These are phyloP conservation scores for Yarrowia keelungensis DNA, from an alignment of 805 yeast species.

Conservation along the genomic window DNA sequence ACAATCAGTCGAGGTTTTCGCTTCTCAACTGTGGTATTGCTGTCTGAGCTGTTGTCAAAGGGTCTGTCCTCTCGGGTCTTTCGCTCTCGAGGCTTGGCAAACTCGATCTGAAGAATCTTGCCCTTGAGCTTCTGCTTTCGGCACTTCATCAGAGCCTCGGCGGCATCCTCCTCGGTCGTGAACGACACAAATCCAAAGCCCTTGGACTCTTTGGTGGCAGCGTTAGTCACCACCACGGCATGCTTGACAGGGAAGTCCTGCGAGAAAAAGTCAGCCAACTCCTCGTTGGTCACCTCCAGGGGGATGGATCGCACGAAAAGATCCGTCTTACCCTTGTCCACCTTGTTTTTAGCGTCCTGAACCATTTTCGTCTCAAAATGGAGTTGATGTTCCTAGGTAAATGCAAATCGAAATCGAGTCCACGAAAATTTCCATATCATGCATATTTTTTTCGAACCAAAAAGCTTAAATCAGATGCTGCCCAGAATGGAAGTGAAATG, in stretches of 20 bases:
- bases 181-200: slow-evolving; percentile 98
- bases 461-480: background rate
- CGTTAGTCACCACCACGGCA: slow-evolving; percentile 87
- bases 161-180: slow-evolving; percentile 81
- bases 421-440: slow-evolving; percentile 33
- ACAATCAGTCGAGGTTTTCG: slow-evolving; percentile 87
- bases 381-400: no score
- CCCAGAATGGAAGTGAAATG: no score
- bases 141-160: slow-evolving; percentile 71
- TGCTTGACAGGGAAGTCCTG: slow-evolving; percentile 95
- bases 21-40: slow-evolving; percentile 58
- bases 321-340: slow-evolving; percentile 43
- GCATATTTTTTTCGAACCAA: slow-evolving; percentile 9
- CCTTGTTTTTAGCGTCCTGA: slow-evolving; percentile 1
- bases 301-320: slow-evolving; percentile 90
- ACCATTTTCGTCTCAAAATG: background rate
- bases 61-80: slow-evolving; percentile 41
- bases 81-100: slow-evolving; percentile 90
- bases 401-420: background rate
- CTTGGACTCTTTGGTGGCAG: slow-evolving; percentile 70
- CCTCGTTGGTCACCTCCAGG: slow-evolving; percentile 76
- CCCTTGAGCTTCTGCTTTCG: slow-evolving; percentile 71
- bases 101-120: slow-evolving; percentile 73
- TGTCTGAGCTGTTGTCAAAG: background rate
- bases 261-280: slow-evolving; percentile 83